A percentile compares a stretch with the other conserved stretches of the same genome.
These are phyloP conservation scores for Skeletonema tropicum DNA, from an alignment of 108 stramenopile species.

Conservation along the genomic window DNA sequence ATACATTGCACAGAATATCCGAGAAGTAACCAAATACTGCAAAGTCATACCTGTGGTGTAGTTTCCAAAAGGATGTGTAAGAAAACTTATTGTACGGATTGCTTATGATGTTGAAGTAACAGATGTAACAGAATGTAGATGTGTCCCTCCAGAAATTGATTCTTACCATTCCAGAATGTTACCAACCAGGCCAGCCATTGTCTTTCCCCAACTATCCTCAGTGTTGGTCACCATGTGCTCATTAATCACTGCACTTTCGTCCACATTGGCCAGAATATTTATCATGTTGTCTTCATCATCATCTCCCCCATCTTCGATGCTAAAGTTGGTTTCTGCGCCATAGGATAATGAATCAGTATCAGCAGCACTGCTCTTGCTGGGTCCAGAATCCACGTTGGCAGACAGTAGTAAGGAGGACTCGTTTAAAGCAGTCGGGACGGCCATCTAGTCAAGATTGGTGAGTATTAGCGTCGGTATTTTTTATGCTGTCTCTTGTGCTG, in stretches of 20 bases:
- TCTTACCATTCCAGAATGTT: constrained; percentile 52
- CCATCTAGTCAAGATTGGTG: neutral
- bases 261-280: constrained; percentile 13
- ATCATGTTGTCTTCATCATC: neutral
- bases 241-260: neutral
- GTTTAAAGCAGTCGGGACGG: neutral
- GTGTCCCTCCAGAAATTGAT: neutral
- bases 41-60: constrained; percentile 44
- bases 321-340: neutral
- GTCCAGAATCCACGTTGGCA: neutral
- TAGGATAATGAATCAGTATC: neutral
- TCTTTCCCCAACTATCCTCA: constrained; percentile 14
- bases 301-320: neutral
- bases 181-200: constrained; percentile 36
- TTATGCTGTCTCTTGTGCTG: no score
- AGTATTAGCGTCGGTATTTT: no score
- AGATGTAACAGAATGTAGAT: no score
- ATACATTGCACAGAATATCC: constrained; percentile 40
- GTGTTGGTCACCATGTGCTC: constrained; percentile 20
- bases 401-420: neutral
- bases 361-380: neutral
- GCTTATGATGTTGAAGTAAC: no score
- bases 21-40: constrained; percentile 58
- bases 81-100: no score
- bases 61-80: neutral